Conservation (phyloP, 345 rosid genomes). For the Diplotaxis tenuifolia region DNA sequence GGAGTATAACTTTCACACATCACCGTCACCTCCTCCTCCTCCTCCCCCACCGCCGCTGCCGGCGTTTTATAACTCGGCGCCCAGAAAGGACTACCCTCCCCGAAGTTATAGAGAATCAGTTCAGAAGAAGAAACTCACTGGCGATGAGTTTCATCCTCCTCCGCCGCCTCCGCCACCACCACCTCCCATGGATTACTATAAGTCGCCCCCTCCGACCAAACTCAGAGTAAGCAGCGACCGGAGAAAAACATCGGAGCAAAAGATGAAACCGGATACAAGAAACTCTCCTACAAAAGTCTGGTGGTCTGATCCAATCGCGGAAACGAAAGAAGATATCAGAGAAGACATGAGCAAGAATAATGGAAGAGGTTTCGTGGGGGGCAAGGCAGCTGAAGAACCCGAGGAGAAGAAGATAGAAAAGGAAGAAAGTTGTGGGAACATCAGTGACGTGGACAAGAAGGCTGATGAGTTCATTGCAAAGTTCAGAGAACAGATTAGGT, state of each 20-base stretch:
- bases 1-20: background rate
- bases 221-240: conserved; percentile 24
- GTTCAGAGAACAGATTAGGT: conserved; percentile 97
- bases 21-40: conserved; percentile 45
- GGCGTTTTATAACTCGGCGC: conserved; percentile 36
- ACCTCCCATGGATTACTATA: conserved; percentile 41
- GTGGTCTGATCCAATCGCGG: conserved; percentile 37
- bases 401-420: conserved; percentile 16
- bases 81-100: conserved; percentile 21
- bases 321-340: conserved; percentile 28
- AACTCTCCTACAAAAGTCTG: conserved; percentile 36
- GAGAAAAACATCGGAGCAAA: conserved; percentile 27
- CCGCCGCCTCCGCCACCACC: conserved; percentile 78
- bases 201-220: conserved; percentile 42
- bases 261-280: conserved; percentile 28
- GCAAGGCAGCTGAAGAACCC: conserved; percentile 40
- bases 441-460: conserved; percentile 83
- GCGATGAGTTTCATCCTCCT: conserved; percentile 44
- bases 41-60: conserved; percentile 62
- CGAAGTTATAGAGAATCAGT: conserved; percentile 26
- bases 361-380: conserved; percentile 7
- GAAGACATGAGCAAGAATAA: conserved; percentile 30
- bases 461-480: conserved; percentile 98
- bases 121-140: conserved; percentile 12
- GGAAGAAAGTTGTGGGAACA: conserved; percentile 34